Percentiles rank a stretch among this genome's conserved stretches.
Conservation (phyloP, 805 yeast species). For the Ascoidea rubescens region DNA sequence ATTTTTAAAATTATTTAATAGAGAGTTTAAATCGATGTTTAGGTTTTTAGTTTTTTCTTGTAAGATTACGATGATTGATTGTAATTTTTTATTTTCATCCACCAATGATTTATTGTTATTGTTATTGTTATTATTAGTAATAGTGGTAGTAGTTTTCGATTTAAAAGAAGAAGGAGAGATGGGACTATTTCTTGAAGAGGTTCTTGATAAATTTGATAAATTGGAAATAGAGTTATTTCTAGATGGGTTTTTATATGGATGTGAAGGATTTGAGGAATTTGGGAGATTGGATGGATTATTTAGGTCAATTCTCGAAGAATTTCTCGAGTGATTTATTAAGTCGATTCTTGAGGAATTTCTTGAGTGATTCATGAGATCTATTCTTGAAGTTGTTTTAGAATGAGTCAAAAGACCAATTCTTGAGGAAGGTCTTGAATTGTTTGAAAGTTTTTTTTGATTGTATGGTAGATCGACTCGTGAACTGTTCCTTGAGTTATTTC, state of each 20-base stretch:
- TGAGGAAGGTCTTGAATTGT: neutral
- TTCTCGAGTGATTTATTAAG: neutral
- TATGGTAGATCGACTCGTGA: neutral
- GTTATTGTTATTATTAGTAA: too few species aligned
- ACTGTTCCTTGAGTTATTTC: neutral
- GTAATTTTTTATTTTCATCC: conserved; percentile 9
- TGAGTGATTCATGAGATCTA: neutral
- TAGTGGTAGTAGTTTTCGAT: too few species aligned
- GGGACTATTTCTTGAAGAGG: too few species aligned
- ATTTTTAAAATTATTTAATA: conserved; percentile 15
- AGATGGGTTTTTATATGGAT: too few species aligned
- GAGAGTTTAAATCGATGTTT: conserved; percentile 16
- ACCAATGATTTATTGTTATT: neutral
- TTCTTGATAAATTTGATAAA: too few species aligned
- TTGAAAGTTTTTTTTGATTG: too few species aligned
- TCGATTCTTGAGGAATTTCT: neutral
- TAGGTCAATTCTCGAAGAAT: neutral
- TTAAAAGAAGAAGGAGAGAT: too few species aligned
- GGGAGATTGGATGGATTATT: neutral
- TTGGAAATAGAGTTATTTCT: too few species aligned
- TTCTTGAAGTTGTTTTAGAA: neutral
- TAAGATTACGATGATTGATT: conserved; percentile 25
- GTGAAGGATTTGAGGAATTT: too few species aligned
- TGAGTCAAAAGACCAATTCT: neutral
- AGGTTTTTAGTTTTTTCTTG: conserved; percentile 30